Evolutionary conservation across 2,329 filamentous ascomycete genomes (phyloP).

Genomic region (Hawksworthiomyces lignivorus): DNA sequence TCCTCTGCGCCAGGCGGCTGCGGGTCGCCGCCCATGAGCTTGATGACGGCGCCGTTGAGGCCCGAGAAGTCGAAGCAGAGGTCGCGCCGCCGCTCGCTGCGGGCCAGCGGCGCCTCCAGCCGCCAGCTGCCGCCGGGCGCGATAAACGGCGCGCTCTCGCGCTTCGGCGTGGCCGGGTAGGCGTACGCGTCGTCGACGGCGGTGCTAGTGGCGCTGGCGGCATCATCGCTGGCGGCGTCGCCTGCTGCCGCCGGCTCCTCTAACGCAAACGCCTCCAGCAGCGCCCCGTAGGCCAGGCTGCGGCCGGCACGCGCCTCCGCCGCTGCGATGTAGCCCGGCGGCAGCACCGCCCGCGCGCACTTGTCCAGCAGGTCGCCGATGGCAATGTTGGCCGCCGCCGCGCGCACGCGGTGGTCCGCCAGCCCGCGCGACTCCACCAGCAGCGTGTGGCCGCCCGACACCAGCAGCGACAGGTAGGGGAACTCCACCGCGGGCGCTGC

Average conservation of each 20-base stretch:
- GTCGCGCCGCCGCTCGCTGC: slow-evolving; percentile 35
- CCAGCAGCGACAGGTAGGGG: slow-evolving; percentile 81
- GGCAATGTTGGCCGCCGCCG: slow-evolving; percentile 70
- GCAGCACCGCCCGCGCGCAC: slow-evolving; percentile 68
- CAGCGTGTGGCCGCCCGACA: slow-evolving; percentile 87
- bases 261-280: slow-evolving; percentile 76
- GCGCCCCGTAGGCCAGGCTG: slow-evolving; percentile 70
- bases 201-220: slow-evolving; percentile 2
- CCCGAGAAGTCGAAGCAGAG: slow-evolving; percentile 71
- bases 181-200: slow-evolving; percentile 43
- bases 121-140: slow-evolving; percentile 47
- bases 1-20: neutral
- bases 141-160: slow-evolving; percentile 43
- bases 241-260: slow-evolving; percentile 31
- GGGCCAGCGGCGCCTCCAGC: slow-evolving; percentile 56
- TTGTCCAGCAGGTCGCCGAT: slow-evolving; percentile 89
- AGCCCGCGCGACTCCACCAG: slow-evolving; percentile 67
- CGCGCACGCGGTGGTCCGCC: slow-evolving; percentile 64
- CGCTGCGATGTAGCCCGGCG: slow-evolving; percentile 44
- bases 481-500: slow-evolving; percentile 48
- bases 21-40: slow-evolving; percentile 19
- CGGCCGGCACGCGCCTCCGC: slow-evolving; percentile 25
- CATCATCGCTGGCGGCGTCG: slow-evolving; percentile 6
- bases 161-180: slow-evolving; percentile 48
- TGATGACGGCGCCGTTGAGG: slow-evolving; percentile 47